phyloP scores from a whole-genome alignment of 352 stramenopile genomes.

The Plasmopara muralis region DNA sequence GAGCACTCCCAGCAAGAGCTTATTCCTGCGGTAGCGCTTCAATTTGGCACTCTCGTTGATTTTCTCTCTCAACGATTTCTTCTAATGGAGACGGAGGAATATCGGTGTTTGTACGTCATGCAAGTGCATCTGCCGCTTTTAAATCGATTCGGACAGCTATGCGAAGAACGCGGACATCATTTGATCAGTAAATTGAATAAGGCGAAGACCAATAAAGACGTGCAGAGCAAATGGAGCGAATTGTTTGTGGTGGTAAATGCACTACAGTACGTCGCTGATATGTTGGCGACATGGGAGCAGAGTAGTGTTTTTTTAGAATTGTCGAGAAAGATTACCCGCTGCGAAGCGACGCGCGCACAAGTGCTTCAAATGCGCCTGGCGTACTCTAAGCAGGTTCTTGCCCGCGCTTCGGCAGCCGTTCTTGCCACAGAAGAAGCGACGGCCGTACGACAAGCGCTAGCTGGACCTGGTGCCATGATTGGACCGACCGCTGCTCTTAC shows the following conservation, averaged over 20 bases:
- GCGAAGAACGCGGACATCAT: conserved; percentile 19
- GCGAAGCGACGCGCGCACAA: conserved; percentile 41
- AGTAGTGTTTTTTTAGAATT: conserved; percentile 65
- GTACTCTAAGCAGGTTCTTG: conserved; percentile 42
- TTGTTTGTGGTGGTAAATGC: conserved; percentile 50
- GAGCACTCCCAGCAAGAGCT: conserved; percentile 10
- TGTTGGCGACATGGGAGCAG: conserved; percentile 55
- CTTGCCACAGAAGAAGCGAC: conserved; percentile 61
- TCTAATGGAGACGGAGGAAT: conserved; percentile 53
- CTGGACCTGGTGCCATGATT: conserved; percentile 62
- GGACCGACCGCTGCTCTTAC: conserved; percentile 59
- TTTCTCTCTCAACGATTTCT: conserved; percentile 63
- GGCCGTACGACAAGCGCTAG: conserved; percentile 58
- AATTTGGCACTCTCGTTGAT: conserved; percentile 49
- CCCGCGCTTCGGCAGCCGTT: conserved; percentile 48
- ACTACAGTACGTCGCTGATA: conserved; percentile 30
- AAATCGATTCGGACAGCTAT: conserved; percentile 24
- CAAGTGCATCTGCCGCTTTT: conserved; percentile 61
- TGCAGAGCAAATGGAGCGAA: conserved; percentile 16
- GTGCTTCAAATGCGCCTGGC: conserved; percentile 59
- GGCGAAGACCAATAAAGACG: conserved; percentile 2
- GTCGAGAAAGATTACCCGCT: conserved; percentile 46
- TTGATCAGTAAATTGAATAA: conserved; percentile 15
- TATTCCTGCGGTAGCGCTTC: conserved; percentile 24
- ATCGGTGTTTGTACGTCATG: conserved; percentile 71